Evolutionary conservation across 495 filamentous ascomycete genomes (phyloP), one percentile per base, ranked within the genome.

Genomic region (Gamarada debralockiae): DNA sequence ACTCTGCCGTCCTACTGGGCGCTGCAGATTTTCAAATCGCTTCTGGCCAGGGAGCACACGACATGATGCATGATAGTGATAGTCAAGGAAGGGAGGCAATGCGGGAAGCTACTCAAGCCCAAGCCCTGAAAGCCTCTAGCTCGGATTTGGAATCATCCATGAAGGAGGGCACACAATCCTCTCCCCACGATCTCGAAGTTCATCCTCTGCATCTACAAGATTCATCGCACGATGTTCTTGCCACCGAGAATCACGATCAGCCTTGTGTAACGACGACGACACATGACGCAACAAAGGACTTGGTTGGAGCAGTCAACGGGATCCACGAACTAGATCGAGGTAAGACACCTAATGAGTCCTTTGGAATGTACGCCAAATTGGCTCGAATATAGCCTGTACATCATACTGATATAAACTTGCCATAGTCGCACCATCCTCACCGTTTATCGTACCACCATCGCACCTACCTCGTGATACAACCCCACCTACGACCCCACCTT

Each of bases 401-500:
- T 10, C 23, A 48, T 5, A 53, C 52, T 59, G 37, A 55, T 36
- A 55, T 36, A 23, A 2, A n/a, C 29, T 47, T 50, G 20, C 48
- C 24, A 42, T 25, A 55, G 57, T 52, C 31, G 41, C 40, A 37
- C 57, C 42, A 38, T 48, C 36, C 22, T 22, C 50, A 18, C 6
- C 34, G 13, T 34, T 22, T 12, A 38, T 46, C 44, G 15, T 42
- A 52, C 38, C 38, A n/a, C 23, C 2, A 10, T 25, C 41, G 52
- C 40, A 43, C 2, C 23, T 10, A 24, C 45, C 45, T 47, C 48
- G 47, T 58, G 56, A 58, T 31, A 31, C 43, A 45, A 40, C 27
- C 38, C 43, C 24, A 12, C 33, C 36, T 23, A 21, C 9, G 29
- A 10, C 48, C 13, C 37, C 34, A 25, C 48, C 15, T 41, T 31